Conservation (phyloP, 192 early-diverging fungal genomes). For the Backusella parvicylindrica region DNA sequence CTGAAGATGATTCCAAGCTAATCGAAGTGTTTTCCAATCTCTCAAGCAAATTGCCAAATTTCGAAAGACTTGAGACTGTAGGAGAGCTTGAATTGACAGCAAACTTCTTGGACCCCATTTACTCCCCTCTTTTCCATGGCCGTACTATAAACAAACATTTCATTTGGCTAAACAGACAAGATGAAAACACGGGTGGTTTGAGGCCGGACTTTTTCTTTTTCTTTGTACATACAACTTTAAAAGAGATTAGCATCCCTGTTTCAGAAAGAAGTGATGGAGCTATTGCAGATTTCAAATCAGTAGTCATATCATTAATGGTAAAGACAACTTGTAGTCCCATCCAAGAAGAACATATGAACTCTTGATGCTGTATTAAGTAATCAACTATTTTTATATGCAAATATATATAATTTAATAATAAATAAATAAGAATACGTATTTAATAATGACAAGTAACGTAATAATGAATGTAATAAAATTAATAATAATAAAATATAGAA, state of each 20-base stretch:
- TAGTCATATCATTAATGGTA: background rate
- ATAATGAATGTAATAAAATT: background rate
- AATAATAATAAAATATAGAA: background rate
- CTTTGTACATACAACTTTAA: background rate
- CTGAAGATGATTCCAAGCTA: slow-evolving; percentile 6
- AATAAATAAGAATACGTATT: background rate
- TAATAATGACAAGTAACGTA: background rate
- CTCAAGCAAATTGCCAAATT: background rate
- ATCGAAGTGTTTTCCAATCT: slow-evolving; percentile 1
- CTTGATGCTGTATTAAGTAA: too few relatives aligned
- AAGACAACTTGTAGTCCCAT: background rate
- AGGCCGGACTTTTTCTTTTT: too few relatives aligned
- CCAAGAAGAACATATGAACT: too few relatives aligned
- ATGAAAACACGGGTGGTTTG: background rate
- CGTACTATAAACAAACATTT: slow-evolving; percentile 3
- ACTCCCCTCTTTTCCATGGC: background rate
- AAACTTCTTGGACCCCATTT: slow-evolving; percentile 2
- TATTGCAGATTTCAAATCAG: background rate
- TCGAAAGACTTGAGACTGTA: background rate
- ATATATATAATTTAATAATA: too few relatives aligned
- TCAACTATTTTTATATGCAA: too few relatives aligned
- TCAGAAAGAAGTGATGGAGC: background rate
- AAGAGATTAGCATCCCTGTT: background rate
- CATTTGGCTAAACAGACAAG: slow-evolving; percentile 5
- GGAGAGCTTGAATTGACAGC: slow-evolving; percentile 2